Base-by-base conservation (phyloP, 129 eudicot genomes). In the Deinandra increscens region DNA sequence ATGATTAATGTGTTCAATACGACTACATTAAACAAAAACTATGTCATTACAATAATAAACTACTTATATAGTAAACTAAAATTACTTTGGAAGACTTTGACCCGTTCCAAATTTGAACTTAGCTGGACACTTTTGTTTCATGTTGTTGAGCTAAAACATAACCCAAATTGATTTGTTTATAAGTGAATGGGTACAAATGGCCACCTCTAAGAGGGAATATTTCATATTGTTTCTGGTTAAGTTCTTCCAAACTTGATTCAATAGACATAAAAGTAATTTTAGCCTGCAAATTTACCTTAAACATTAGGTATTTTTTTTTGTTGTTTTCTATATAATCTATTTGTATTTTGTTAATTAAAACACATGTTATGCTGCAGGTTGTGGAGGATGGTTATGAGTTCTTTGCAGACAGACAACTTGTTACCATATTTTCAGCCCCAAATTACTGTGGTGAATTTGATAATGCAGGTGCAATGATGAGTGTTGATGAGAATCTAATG, bases 301-400 rank as follows among this genome's bases (percentile, higher is more conserved):
- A 45, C 6, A 6, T 45, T 45, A 45, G 18, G 6, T 26, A 26
- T 26, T 26, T 3, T 60, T 0, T 45, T 7, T 1, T 37, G 31
- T 68, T 53, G 39, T 10, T 26, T 23, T 26, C 29, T 29, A 6
- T 36, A 6, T 31, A 31, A 26, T 58, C 31, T 31, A 5, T 60
- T 60, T 7, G 9, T 69, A 18, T 48, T 4, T 8, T 71, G 60
- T 56, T 33, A 10, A 3, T 74, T 70, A 55, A 80, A 15, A 55
- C 51, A 37, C 48, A 15, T 36, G 11, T 62, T 9, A 68, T 18
- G 38, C 20, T 73, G 60, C 76, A 91, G 97, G 90, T 91, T 83
- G 95, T 91, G 71, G 95, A 87, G 83, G 97, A 91, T 87, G 95
- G 95, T 19, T 87, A 91, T 69, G 91, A 91, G 34, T 91, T 91